Evolutionary conservation across 2,329 filamentous ascomycete genomes (phyloP), one percentile per base, ranked within the genome.

Genomic region (Talaromyces sp.): DNA sequence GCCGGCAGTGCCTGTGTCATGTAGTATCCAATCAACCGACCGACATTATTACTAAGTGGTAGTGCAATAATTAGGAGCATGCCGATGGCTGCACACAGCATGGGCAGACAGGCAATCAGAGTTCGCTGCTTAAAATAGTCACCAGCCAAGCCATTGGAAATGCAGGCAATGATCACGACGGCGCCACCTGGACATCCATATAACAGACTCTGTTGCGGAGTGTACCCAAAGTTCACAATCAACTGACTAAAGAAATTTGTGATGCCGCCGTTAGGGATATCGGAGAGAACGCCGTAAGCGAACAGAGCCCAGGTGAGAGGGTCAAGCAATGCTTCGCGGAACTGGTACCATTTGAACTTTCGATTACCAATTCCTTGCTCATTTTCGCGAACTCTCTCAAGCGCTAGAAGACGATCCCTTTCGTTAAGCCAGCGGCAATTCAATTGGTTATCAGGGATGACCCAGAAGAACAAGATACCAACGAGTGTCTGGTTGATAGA

Each of bases 221-320:
- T 47, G 37, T 60, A 47, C 7, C 57, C 39, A n/a, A 60, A 48
- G n/a, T 60, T 60, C 3, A 19, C 41, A 24, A 60, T 48, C 22
- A 60, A 35, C 13, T 47, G 57, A 39, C 39, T 60, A 43, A 45
- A 60, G 57, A 47, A 60, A 11, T 60, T 60, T 9, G 57, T 45
- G 14, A 60, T 43, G 8, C 57, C 57, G 70, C 71, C 67, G 85
- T 85, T 84, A 0, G 83, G 82, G 47, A 85, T 85, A 68, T 84
- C 79, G 6, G 79, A 79, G 14, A 82, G 74, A 5, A 85, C 68
- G 2, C 82, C 82, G 68, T 82, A 85, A 67, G 83, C 79, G 61
- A 82, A 78, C 69, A 85, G 84, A 0, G 82, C 81, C 84, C 84
- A 57, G 35, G 31, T 41, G 16, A 39, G 54, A 57, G 54, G 54